phyloP scores from a whole-genome alignment of 352 stramenopile species.

The Phytophthora pseudosyringae region DNA sequence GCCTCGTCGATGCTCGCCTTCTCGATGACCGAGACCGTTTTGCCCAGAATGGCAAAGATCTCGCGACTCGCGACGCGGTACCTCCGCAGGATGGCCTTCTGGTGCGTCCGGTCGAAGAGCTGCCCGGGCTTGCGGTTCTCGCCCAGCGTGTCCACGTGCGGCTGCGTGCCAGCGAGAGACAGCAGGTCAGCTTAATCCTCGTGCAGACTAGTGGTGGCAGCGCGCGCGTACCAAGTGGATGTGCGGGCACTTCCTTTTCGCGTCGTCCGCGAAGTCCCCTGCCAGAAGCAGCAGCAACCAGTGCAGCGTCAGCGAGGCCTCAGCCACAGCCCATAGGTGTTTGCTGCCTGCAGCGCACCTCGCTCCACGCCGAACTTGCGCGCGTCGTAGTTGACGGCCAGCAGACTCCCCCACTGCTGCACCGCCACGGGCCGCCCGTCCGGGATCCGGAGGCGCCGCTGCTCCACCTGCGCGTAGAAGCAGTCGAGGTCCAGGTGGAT shows the following conservation, averaged over 20 bases:
- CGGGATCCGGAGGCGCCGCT: conserved; percentile 71
- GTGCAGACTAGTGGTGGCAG: neutral
- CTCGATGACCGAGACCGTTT: conserved; percentile 63
- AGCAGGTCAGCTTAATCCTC: conserved; percentile 17
- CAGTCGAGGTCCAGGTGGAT: conserved; percentile 89
- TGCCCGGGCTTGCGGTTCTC: conserved; percentile 74
- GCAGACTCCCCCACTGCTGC: conserved; percentile 85
- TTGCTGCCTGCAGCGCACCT: conserved; percentile 26
- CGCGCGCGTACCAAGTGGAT: conserved; percentile 70
- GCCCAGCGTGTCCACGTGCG: conserved; percentile 82
- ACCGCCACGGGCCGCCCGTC: conserved; percentile 71
- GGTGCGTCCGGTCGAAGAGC: conserved; percentile 72
- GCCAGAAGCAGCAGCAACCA: neutral
- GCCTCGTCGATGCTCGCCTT: conserved; percentile 86
- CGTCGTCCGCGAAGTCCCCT: conserved; percentile 70
- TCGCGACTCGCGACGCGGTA: conserved; percentile 82
- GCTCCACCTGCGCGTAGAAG: conserved; percentile 90
- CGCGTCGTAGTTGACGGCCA: conserved; percentile 87
- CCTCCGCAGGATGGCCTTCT: conserved; percentile 82
- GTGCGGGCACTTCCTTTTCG: conserved; percentile 74
- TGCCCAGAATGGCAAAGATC: conserved; percentile 72
- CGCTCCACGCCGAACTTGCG: conserved; percentile 72
- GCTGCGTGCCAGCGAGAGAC: conserved; percentile 37
- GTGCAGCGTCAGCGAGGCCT: neutral
- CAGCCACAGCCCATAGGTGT: neutral